Evolutionary conservation across 352 stramenopile genomes (phyloP), one percentile per base, ranked within the genome.

Genomic region (Phytophthora tentaculata): DNA sequence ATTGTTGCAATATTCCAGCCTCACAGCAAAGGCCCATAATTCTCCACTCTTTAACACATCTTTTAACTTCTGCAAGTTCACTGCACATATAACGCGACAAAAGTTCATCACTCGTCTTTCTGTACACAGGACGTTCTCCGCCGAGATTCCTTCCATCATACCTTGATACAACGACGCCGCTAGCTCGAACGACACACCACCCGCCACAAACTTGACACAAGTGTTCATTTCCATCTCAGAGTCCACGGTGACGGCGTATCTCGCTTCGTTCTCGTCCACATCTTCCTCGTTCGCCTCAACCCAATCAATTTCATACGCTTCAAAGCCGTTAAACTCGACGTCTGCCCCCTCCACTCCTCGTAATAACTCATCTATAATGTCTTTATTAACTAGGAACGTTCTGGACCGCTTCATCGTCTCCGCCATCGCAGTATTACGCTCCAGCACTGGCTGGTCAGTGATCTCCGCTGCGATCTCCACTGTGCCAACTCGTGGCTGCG

Each of bases 11-110:
- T 20, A 26, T 14, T 71, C 64, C 39, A 76, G 14, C 12, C 48
- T 23, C n/a, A 76, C 4, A 3, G 64, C 63, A 16, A 76, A 76
- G 16, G 62, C 47, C 68, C 68, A 73, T 26, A 73, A 57, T 1
- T 58, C 12, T 45, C 41, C 26, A 19, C 54, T 13, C 14, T 23
- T 29, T 28, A 73, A 28, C 5, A 69, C 14, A 12, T 66, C 58
- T 32, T 62, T 76, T 5, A 76, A 12, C 10, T 19, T 73, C 57
- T 76, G 63, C 12, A 73, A 56, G 45, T 76, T 76, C 16, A 76
- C 32, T 14, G 63, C 63, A 60, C 69, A 70, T 12, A 29, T 26
- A 29, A 70, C 35, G 28, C 50, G 45, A 43, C 69, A 65, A 5
- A 76, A n/a, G 7, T 32, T 48, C 41, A 24, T 57, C 39, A 66